Percentiles rank a stretch among this genome's conserved stretches.
phyloP scores from a whole-genome alignment of 2,329 filamentous ascomycete species.

The Alternaria sp. region DNA sequence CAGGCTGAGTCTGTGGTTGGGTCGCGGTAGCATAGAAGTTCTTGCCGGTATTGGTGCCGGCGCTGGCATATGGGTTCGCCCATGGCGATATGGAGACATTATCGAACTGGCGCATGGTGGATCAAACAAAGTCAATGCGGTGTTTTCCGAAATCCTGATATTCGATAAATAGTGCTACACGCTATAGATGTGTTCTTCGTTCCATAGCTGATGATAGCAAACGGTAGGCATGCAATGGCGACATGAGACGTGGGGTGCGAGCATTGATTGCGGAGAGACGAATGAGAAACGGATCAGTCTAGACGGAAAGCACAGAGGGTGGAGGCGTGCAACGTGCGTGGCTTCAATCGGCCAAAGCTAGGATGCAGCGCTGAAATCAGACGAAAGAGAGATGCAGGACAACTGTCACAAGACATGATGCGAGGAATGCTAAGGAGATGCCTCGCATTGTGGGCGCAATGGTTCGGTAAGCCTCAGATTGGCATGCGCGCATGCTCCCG shows the following conservation, averaged over 20 bases:
- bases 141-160: slow-evolving; percentile 29
- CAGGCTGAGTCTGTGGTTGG: slow-evolving; percentile 24
- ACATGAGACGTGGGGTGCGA: slow-evolving; percentile 49
- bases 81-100: slow-evolving; percentile 48
- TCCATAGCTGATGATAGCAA: slow-evolving; percentile 46
- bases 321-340: slow-evolving; percentile 40
- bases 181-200: slow-evolving; percentile 40
- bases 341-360: slow-evolving; percentile 38
- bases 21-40: slow-evolving; percentile 28
- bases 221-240: slow-evolving; percentile 42
- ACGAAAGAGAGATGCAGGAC: slow-evolving; percentile 41
- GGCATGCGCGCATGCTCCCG: slow-evolving; percentile 41
- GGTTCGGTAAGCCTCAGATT: slow-evolving; percentile 45
- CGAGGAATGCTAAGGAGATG: slow-evolving; percentile 33
- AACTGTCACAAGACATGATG: slow-evolving; percentile 46
- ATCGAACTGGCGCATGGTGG: slow-evolving; percentile 44
- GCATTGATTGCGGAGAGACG: slow-evolving; percentile 47
- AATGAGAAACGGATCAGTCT: slow-evolving; percentile 42
- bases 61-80: slow-evolving; percentile 41
- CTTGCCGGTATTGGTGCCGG: slow-evolving; percentile 27
- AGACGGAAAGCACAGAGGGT: slow-evolving; percentile 37
- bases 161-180: slow-evolving; percentile 43
- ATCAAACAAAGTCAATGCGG: slow-evolving; percentile 30
- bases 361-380: slow-evolving; percentile 35
- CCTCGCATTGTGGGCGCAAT: slow-evolving; percentile 37